phyloP scores from a whole-genome alignment of 1,284 basidiomycete species.

The Ganoderma boninense region DNA sequence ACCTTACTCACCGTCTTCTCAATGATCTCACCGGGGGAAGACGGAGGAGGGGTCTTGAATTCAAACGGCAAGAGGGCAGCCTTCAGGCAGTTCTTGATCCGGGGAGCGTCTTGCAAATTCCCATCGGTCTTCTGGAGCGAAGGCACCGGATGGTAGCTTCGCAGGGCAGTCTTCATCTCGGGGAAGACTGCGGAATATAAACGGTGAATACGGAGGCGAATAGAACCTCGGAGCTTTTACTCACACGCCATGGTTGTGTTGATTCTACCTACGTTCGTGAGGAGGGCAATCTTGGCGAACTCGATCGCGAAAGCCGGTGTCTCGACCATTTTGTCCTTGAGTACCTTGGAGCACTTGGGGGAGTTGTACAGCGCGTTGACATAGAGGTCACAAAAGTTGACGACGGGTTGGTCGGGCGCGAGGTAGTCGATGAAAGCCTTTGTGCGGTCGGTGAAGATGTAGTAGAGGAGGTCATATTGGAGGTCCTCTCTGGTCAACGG shows the following conservation, averaged over 20 bases:
- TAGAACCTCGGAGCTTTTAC: constrained; percentile 39
- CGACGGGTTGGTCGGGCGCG: constrained; percentile 41
- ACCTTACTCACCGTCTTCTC: constrained; percentile 59
- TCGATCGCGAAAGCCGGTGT: constrained; percentile 74
- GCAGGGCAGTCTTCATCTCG: constrained; percentile 84
- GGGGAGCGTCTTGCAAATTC: constrained; percentile 83
- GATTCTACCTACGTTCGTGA: constrained; percentile 84
- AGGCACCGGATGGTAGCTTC: constrained; percentile 86
- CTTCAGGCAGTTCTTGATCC: constrained; percentile 81
- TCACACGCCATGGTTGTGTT: constrained; percentile 88
- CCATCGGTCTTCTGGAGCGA: constrained; percentile 79
- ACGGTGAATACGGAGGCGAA: constrained; percentile 15
- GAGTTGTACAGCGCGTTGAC: constrained; percentile 76
- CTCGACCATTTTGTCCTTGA: constrained; percentile 76
- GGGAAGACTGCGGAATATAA: constrained; percentile 62
- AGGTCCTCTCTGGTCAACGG: constrained; percentile 72
- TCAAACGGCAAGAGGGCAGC: constrained; percentile 82
- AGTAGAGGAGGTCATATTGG: constrained; percentile 77
- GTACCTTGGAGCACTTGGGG: constrained; percentile 68
- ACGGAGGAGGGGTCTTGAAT: constrained; percentile 68
- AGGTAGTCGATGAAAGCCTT: constrained; percentile 57
- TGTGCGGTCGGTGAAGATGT: constrained; percentile 72
- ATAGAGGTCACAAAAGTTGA: constrained; percentile 81
- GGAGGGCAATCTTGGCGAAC: constrained; percentile 79
- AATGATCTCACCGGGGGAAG: constrained; percentile 76